These are phyloP conservation scores for Ceratobasidium sp. DNA, from an alignment of 1,284 basidiomycete species.

Conservation along the genomic window DNA sequence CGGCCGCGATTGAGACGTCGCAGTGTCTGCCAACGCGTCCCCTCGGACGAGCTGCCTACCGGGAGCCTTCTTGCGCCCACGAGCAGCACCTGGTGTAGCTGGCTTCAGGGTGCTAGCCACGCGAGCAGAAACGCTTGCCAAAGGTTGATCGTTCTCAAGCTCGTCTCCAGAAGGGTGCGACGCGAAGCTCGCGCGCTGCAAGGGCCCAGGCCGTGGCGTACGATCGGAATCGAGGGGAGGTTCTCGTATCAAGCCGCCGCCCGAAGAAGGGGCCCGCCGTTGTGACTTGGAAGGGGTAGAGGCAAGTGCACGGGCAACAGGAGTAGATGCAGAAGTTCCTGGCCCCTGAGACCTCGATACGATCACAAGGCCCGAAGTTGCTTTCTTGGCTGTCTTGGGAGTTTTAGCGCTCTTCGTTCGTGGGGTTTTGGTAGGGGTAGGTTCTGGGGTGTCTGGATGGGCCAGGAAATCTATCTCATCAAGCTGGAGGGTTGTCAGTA, in stretches of 20 bases:
- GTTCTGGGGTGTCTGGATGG: slow-evolving; percentile 36
- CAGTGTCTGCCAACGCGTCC: background rate
- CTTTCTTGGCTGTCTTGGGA: slow-evolving; percentile 24
- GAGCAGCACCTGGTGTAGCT: slow-evolving; percentile 39
- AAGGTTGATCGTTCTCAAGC: background rate
- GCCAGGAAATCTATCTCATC: slow-evolving; percentile 36
- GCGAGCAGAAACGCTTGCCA: slow-evolving; percentile 13
- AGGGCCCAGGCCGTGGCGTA: slow-evolving; percentile 13
- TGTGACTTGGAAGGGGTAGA: slow-evolving; percentile 36
- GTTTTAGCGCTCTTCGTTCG: slow-evolving; percentile 34
- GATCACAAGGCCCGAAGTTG: slow-evolving; percentile 11
- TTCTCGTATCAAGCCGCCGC: background rate
- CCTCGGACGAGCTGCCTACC: slow-evolving; percentile 26
- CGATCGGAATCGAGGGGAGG: slow-evolving; percentile 23
- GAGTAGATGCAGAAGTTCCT: background rate
- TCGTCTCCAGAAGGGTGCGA: slow-evolving; percentile 19
- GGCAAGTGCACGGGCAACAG: background rate
- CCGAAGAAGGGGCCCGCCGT: slow-evolving; percentile 10
- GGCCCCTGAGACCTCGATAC: slow-evolving; percentile 12
- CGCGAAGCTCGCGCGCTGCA: slow-evolving; percentile 1
- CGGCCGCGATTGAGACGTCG: background rate
- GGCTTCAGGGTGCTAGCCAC: slow-evolving; percentile 10
- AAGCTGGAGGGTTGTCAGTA: slow-evolving; percentile 12
- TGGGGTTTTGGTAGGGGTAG: slow-evolving; percentile 41
- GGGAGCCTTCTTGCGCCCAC: slow-evolving; percentile 40